Evolutionary conservation across 805 yeast species (phyloP), one percentile per base, ranked within the genome.

Genomic region (Metschnikowia arizonensis): DNA sequence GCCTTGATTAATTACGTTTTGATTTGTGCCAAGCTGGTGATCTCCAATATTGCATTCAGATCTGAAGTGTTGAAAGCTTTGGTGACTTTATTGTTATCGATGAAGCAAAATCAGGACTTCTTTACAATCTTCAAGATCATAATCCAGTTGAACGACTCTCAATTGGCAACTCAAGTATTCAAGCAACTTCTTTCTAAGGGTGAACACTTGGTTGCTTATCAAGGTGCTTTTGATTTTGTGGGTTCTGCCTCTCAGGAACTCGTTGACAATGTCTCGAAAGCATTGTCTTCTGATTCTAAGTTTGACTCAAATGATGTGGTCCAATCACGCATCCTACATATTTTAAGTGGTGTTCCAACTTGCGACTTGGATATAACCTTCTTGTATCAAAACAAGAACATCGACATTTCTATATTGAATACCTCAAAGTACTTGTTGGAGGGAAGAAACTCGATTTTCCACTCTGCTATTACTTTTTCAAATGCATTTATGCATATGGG

Each of bases 401-500:
- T 96, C 29, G 98, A 93, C 64, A 72, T 82, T 46, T 77, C 83
- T 41, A 82, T 91, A 47, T 74, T 93, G 58, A 85, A 86, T 64
- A 85, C 85, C 59, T 78, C 97, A 5, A 89, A 88, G 64, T 77
- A 81, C 47, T 74, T 79, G 8, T 73, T 93, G 53, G 99, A 93
- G 62, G 96, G 96, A 38, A 82, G 96, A 66, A 85, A 81, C 61
- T 93, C 99, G 10, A 80, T 93, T 53, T 90, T 87, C 77, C 99
- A 93, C 69, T 84, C 95, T 19, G 99, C 97, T 6, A 89, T 93
- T 40, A 88, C 97, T 39, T 89, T 93, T 62, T 83, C 93, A 45
- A 91, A 89, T 60, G 97, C 97, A 0, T 88, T 89, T 61, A 78
- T 91, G 79, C 96, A 90, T 64, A 87, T 93, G 31, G 99, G 98